Evolutionary conservation across 345 rosid species (phyloP).

Genomic region (Barbarea vulgaris): DNA sequence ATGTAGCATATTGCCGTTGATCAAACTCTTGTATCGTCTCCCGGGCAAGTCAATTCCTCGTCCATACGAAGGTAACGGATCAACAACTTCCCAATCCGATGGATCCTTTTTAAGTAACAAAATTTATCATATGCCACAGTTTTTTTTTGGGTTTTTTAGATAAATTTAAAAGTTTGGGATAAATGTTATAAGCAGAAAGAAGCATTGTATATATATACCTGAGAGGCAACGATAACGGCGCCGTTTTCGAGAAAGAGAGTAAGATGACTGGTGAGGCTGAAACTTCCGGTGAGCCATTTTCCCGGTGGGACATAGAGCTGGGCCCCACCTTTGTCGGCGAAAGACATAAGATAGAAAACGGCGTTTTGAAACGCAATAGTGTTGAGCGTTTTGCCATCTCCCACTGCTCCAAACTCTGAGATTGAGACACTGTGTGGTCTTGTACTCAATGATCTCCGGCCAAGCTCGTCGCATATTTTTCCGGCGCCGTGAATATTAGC

Average conservation of each 20-base stretch:
- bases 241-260: constrained; percentile 59
- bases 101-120: constrained; percentile 45
- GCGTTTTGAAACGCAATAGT: constrained; percentile 61
- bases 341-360: constrained; percentile 50
- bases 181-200: not conserved
- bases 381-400: constrained; percentile 58
- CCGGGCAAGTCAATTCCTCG: constrained; percentile 53
- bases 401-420: constrained; percentile 60
- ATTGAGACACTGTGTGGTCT: constrained; percentile 58
- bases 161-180: not conserved
- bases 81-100: constrained; percentile 50
- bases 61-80: constrained; percentile 62
- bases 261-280: constrained; percentile 56
- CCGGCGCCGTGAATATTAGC: constrained; percentile 12
- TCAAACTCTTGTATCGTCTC: constrained; percentile 52
- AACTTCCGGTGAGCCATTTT: constrained; percentile 61
- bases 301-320: constrained; percentile 60
- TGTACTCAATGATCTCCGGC: constrained; percentile 30
- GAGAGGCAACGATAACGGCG: constrained; percentile 56
- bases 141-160: too few relatives aligned
- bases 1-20: constrained; percentile 46
- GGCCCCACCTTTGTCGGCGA: constrained; percentile 61
- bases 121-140: not conserved
- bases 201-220: constrained; percentile 35
- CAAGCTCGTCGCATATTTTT: constrained; percentile 35